Percentiles rank a stretch among this genome's conserved stretches.
Evolutionary conservation across 768 basidiomycete species (phyloP).

Genomic region (Wakefieldia striispora): DNA sequence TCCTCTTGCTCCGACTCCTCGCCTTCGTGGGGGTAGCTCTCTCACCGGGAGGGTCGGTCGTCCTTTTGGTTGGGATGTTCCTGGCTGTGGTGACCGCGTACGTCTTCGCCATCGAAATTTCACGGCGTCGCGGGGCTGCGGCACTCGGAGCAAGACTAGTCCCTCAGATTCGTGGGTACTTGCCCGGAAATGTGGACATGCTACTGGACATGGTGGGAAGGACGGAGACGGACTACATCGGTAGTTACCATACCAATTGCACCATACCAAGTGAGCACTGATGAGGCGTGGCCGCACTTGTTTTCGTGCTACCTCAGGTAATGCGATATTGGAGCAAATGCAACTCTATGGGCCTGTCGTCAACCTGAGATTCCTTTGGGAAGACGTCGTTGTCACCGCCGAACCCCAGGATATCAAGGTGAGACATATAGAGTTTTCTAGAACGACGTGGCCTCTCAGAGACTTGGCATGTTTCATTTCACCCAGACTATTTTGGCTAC

Average conservation of each 20-base stretch:
- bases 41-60: not conserved
- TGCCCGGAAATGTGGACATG: conserved; percentile 36
- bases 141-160: conserved; percentile 24
- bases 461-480: not conserved
- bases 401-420: conserved; percentile 50
- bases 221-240: conserved; percentile 34
- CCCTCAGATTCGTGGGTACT: conserved; percentile 32
- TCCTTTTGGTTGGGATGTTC: conserved; percentile 3
- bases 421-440: not conserved
- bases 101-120: conserved; percentile 2
- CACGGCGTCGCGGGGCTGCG: conserved; percentile 19
- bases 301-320: conserved; percentile 18
- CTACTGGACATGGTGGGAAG: conserved; percentile 20
- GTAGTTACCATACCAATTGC: conserved; percentile 16
- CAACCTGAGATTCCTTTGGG: conserved; percentile 50
- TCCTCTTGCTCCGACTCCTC: conserved; percentile 13
- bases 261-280: not conserved
- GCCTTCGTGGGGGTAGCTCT: conserved; percentile 10
- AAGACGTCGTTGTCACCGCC: conserved; percentile 45
- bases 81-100: conserved; percentile 1
- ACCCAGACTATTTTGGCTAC: conserved; percentile 40
- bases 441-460: not conserved
- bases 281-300: not conserved
- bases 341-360: conserved; percentile 27
- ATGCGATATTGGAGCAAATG: conserved; percentile 21